These are phyloP conservation scores for Kodamaea fukazawae DNA, from an alignment of 805 yeast genomes.

Conservation along the genomic window DNA sequence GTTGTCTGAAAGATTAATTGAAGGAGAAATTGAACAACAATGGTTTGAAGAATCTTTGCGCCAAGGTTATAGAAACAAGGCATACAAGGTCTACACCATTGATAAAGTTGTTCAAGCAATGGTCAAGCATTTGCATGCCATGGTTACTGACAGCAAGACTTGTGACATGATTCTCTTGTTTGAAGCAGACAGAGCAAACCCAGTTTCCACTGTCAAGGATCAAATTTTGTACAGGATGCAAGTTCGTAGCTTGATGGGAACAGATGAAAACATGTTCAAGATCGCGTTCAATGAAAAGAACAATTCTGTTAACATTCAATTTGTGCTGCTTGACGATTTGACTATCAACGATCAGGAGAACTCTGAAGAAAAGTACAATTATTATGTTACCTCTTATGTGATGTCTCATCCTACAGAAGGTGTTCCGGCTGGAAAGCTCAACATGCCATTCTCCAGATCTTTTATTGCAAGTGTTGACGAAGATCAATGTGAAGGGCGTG, in stretches of 20 bases:
- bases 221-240: conserved; percentile 90
- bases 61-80: conserved; percentile 91
- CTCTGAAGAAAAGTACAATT: conserved; percentile 84
- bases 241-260: conserved; percentile 71
- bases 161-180: conserved; percentile 77
- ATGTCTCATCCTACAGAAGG: conserved; percentile 98
- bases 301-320: conserved; percentile 65
- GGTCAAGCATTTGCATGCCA: conserved; percentile 79
- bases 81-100: conserved; percentile 87
- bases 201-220: conserved; percentile 70
- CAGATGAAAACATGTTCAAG: conserved; percentile 91
- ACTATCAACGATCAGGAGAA: conserved; percentile 69
- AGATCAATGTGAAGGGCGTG: conserved; percentile 59
- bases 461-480: conserved; percentile 54
- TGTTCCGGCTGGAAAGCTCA: conserved; percentile 70
- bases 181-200: conserved; percentile 71
- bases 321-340: conserved; percentile 82
- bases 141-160: conserved; percentile 74
- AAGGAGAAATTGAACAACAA: conserved; percentile 88
- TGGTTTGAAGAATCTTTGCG: conserved; percentile 94
- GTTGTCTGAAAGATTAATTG: conserved; percentile 73
- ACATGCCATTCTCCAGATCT: conserved; percentile 72
- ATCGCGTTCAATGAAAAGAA: conserved; percentile 61
- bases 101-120: conserved; percentile 81
- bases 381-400: conserved; percentile 86